Base-by-base conservation (phyloP, 2,329 filamentous ascomycete genomes). In the Ophiocordyceps camponoti-floridani region DNA sequence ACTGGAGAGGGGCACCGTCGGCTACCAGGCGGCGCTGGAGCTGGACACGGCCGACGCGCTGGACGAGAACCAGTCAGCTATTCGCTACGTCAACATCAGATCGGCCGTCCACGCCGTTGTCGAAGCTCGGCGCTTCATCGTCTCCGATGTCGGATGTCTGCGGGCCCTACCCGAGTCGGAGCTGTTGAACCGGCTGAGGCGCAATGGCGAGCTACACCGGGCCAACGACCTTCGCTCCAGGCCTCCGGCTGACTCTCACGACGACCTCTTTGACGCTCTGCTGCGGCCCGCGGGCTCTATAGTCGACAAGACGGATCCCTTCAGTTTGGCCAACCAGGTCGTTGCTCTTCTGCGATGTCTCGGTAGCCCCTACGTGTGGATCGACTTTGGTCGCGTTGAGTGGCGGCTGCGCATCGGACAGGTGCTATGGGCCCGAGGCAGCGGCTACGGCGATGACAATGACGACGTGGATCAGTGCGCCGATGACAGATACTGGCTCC, bases 401-500 rank as follows among this genome's bases (percentile, higher is more conserved):
- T 85, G 80, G 80, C 72, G 82, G 35, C 80, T 86, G 47, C 69
- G 79, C 12, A 65, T 86, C 1, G 82, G 82, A 7, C 81, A 84
- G 58, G 69, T 85, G 40, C 60, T 86, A 2, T 86, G 81, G 80
- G 77, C 72, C 14, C 62, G 66, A 23, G 23, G 5, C 23, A 23
- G 23, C 23, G 23, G 23, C 23, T 5, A 23, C 14, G 61, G 65
- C 6, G 56, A 67, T 26, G 70, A 72, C 40, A 72, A 74, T 49
- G 65, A 69, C 42, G 51, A 70, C n/a, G 67, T 68, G 40, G 73
- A 75, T 47, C 73, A 76, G 50, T 62, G 73, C 28, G 70, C 68
- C 26, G 73, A 77, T 46, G 75, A 82, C 57, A 72, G 75, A 47
- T 80, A 79, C 52, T 82, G 78, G 77, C 62, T 82, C 5, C 60